Evolutionary conservation across 148 eudicot species (phyloP).

Genomic region (Talinum fruticosum): DNA sequence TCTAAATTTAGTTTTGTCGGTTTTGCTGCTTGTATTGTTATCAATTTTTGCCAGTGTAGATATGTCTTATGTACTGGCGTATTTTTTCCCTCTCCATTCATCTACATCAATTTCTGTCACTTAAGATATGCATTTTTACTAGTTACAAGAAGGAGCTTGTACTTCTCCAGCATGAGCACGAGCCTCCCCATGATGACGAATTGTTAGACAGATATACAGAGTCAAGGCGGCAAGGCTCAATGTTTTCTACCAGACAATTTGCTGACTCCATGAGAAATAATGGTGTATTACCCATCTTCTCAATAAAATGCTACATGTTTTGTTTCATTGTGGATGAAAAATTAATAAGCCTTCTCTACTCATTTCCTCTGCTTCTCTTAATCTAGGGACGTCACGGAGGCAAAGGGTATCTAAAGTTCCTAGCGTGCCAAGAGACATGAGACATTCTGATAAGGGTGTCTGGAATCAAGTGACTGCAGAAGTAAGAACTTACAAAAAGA

Average conservation of each 20-base stretch:
- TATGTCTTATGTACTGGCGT: background rate
- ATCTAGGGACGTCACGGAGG: slow-evolving; percentile 20
- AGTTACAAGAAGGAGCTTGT: slow-evolving; percentile 48
- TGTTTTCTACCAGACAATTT: slow-evolving; percentile 24
- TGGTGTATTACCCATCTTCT: slow-evolving; percentile 21
- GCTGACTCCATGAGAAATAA: slow-evolving; percentile 16
- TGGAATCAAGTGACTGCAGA: slow-evolving; percentile 15
- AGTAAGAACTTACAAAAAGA: slow-evolving; percentile 17
- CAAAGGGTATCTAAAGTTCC: slow-evolving; percentile 7
- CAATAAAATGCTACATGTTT: no score
- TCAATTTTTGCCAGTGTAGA: background rate
- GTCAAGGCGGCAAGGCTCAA: slow-evolving; percentile 25
- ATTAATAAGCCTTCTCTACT: background rate
- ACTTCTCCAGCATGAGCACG: slow-evolving; percentile 17
- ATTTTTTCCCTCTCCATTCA: background rate
- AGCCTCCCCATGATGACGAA: slow-evolving; percentile 19
- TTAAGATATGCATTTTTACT: slow-evolving; percentile 12
- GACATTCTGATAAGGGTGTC: background rate
- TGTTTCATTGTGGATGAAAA: background rate
- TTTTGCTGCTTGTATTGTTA: background rate
- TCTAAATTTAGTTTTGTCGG: background rate
- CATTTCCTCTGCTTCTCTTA: slow-evolving; percentile 11
- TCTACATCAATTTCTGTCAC: background rate
- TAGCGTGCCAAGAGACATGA: slow-evolving; percentile 4
- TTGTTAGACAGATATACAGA: slow-evolving; percentile 24